A percentile compares a stretch with the other conserved stretches of the same genome.
These are phyloP conservation scores for Lasiodiplodia sp. DNA, from an alignment of 2,329 filamentous ascomycete species.

Conservation along the genomic window DNA sequence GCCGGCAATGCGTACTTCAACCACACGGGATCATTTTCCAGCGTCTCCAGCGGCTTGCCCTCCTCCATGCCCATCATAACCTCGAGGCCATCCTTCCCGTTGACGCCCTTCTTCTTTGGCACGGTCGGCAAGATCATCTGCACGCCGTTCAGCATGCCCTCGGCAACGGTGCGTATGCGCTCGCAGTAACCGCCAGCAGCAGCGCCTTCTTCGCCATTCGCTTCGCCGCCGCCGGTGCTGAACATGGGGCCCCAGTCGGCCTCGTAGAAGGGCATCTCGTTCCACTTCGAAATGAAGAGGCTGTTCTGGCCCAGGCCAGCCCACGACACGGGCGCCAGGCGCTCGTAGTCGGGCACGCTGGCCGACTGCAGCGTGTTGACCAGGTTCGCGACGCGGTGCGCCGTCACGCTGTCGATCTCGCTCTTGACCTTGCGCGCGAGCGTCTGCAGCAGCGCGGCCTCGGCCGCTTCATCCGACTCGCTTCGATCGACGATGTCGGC, in stretches of 20 bases:
- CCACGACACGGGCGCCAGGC: slow-evolving; percentile 2
- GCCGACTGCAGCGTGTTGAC: slow-evolving; percentile 13
- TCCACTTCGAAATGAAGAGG: background rate
- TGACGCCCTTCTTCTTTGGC: background rate
- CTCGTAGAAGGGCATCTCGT: background rate
- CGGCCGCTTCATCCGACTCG: background rate
- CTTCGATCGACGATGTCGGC: background rate
- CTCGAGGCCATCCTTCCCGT: background rate
- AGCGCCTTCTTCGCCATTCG: background rate
- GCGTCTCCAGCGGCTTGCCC: background rate
- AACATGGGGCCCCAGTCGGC: background rate
- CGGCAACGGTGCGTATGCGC: background rate
- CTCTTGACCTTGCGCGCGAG: background rate
- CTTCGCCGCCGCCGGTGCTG: background rate
- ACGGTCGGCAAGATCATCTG: slow-evolving; percentile 13
- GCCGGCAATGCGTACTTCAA: background rate
- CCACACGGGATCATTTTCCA: slow-evolving; percentile 4
- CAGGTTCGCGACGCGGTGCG: background rate
- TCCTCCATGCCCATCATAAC: slow-evolving; percentile 12
- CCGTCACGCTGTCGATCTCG: slow-evolving; percentile 9
- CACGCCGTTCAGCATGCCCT: slow-evolving; percentile 10
- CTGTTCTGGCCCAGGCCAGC: background rate
- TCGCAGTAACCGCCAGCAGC: background rate
- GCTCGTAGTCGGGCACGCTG: slow-evolving; percentile 13
- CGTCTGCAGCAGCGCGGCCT: background rate